Evolutionary conservation across 2,329 filamentous ascomycete genomes (phyloP), one percentile per base, ranked within the genome.

Genomic region (Phoma herbarum): DNA sequence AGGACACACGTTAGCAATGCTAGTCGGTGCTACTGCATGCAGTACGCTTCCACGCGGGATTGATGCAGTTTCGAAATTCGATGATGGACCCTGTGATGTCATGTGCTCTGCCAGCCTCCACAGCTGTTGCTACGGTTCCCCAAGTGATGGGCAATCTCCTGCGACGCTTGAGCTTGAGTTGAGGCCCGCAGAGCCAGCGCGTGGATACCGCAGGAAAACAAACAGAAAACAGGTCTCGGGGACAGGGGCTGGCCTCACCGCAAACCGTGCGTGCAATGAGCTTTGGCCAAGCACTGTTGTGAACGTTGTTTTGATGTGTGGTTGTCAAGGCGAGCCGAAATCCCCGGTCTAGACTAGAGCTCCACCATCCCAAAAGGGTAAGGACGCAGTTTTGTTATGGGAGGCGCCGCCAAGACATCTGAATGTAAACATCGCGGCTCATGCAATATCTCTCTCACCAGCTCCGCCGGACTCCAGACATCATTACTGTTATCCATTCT

Each of bases 401-500:
- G 28, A 48, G 49, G 42, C 11, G 55, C 29, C 57, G 62, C 55
- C 56, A 54, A 43, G 20, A 49, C 20, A 57, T 39, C 56, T 60
- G 60, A 33, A 55, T 58, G 59, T 66, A 64, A 64, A 65, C 65
- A 71, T 66, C 65, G 53, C 52, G 53, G 52, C 52, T 44, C 58
- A 31, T 59, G 67, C 69, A 66, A 68, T 63, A 68, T 65, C 63
- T 66, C 60, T 59, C 63, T 64, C 65, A 65, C 66, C 70, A 69
- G 64, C 67, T 47, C 47, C 47, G 52, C 47, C 35, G 52, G 43
- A 31, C 57, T 52, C 20, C 62, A 47, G 66, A 61, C 70, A 77
- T 77, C 74, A 68, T 73, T 76, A 76, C 72, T 66, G 63, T 64
- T 75, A 75, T 76, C 74, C 60, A 63, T 74, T 68, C 66, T 59